These are phyloP conservation scores for Penicillium goetzii DNA, from an alignment of 495 filamentous ascomycete genomes.

Conservation along the genomic window DNA sequence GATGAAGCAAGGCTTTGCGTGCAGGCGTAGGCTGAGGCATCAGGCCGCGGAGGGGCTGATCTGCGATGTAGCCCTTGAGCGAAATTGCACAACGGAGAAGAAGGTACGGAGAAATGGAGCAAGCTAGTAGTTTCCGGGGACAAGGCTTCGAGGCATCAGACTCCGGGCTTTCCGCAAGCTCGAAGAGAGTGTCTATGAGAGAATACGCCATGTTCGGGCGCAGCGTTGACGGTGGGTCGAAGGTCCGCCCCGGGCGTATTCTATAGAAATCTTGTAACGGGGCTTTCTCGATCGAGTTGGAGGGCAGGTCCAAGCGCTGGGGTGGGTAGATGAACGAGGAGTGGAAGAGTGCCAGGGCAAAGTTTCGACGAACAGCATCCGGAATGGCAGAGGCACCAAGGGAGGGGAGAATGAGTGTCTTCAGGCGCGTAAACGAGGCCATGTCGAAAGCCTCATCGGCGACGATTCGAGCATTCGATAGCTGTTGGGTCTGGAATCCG, in stretches of 20 bases:
- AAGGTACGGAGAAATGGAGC: slow-evolving; percentile 78
- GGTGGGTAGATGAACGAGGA: slow-evolving; percentile 80
- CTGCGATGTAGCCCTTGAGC: slow-evolving; percentile 80
- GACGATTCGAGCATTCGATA: slow-evolving; percentile 33
- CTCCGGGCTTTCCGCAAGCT: slow-evolving; percentile 48
- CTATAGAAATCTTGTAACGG: slow-evolving; percentile 67
- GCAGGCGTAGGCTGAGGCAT: slow-evolving; percentile 89
- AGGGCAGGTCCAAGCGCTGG: slow-evolving; percentile 64
- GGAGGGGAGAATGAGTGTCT: slow-evolving; percentile 71
- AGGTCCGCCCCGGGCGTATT: slow-evolving; percentile 69
- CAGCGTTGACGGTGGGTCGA: slow-evolving; percentile 64
- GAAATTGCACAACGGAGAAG: slow-evolving; percentile 81
- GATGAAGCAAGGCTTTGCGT: slow-evolving; percentile 73
- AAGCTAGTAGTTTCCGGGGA: slow-evolving; percentile 64
- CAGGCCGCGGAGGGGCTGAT: slow-evolving; percentile 88
- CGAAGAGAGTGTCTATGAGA: slow-evolving; percentile 79
- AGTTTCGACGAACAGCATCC: slow-evolving; percentile 68
- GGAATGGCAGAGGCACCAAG: slow-evolving; percentile 68
- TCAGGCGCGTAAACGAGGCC: slow-evolving; percentile 66
- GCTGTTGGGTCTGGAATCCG: slow-evolving; percentile 35
- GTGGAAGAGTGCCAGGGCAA: slow-evolving; percentile 76
- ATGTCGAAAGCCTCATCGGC: slow-evolving; percentile 78
- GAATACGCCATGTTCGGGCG: slow-evolving; percentile 76
- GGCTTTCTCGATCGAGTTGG: slow-evolving; percentile 47
- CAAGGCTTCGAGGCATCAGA: slow-evolving; percentile 11